Conservation (phyloP, 164 flowering plant species). For the Aristolochia fimbriata region DNA sequence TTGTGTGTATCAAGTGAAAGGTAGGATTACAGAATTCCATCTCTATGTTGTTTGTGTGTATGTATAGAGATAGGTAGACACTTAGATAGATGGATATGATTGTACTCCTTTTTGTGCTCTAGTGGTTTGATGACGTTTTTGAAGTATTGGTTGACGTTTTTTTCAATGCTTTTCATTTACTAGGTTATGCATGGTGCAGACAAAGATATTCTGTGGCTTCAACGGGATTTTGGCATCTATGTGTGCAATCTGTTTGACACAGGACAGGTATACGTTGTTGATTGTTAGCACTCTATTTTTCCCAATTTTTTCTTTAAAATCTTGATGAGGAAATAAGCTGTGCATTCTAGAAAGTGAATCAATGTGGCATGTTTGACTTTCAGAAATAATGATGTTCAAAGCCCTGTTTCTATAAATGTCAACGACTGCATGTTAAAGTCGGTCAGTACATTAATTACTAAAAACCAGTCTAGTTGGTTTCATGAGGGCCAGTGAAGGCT, state of each 20-base stretch:
- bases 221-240: constrained; percentile 94
- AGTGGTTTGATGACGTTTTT: not conserved
- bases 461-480: too few species aligned
- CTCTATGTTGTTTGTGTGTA: not conserved
- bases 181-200: constrained; percentile 99
- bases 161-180: not conserved
- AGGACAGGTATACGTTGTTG: constrained; percentile 63
- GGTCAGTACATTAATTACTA: too few species aligned
- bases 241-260: constrained; percentile 94
- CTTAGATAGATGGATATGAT: not conserved
- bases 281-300: not conserved
- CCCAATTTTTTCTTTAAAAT: not conserved
- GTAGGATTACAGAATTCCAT: constrained; percentile 21
- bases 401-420: too few species aligned
- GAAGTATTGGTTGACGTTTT: too few species aligned
- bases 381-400: too few species aligned
- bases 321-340: not conserved
- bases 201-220: constrained; percentile 91
- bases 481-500: too few species aligned
- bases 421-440: too few species aligned
- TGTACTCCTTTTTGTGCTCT: not conserved
- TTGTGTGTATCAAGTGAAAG: constrained; percentile 85
- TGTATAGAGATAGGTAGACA: too few species aligned
- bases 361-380: too few species aligned
- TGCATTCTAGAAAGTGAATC: too few species aligned